phyloP scores from a whole-genome alignment of 306 rosid genomes.

The Trichosanthes truncata region DNA sequence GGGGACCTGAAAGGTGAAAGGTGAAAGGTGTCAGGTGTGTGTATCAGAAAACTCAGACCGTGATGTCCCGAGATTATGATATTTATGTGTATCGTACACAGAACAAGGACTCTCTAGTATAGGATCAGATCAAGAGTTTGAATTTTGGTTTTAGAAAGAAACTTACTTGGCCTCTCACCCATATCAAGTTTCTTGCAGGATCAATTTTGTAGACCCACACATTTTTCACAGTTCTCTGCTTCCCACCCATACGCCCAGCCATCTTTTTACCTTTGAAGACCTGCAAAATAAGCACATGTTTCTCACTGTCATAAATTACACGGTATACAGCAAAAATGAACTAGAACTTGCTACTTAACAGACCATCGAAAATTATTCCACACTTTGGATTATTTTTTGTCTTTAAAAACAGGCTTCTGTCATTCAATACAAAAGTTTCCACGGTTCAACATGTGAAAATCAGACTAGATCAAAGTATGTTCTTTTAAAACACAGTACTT shows the following conservation, averaged over 20 bases:
- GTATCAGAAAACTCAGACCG: slow-evolving; percentile 11
- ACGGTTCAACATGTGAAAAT: background rate
- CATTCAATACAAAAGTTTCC: background rate
- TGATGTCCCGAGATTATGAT: background rate
- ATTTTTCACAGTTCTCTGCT: slow-evolving; percentile 83
- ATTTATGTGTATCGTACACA: background rate
- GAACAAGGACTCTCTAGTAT: background rate
- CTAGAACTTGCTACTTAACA: background rate
- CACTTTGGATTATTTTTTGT: background rate
- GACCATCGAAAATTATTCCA: background rate
- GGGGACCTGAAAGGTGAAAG: slow-evolving; percentile 58
- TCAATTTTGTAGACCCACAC: slow-evolving; percentile 93
- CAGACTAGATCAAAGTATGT: background rate
- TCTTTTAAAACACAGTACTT: background rate
- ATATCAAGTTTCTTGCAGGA: slow-evolving; percentile 85
- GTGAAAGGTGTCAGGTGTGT: background rate
- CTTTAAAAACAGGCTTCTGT: background rate
- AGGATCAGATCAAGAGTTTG: background rate
- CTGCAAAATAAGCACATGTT: slow-evolving; percentile 28
- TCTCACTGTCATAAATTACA: background rate
- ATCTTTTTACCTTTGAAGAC: slow-evolving; percentile 74
- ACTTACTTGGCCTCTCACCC: slow-evolving; percentile 93
- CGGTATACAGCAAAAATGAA: background rate
- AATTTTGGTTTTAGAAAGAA: slow-evolving; percentile 7
- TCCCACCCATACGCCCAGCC: slow-evolving; percentile 95